Conservation (phyloP, 2,329 filamentous ascomycete genomes). For the Juglanconis juglandina region DNA sequence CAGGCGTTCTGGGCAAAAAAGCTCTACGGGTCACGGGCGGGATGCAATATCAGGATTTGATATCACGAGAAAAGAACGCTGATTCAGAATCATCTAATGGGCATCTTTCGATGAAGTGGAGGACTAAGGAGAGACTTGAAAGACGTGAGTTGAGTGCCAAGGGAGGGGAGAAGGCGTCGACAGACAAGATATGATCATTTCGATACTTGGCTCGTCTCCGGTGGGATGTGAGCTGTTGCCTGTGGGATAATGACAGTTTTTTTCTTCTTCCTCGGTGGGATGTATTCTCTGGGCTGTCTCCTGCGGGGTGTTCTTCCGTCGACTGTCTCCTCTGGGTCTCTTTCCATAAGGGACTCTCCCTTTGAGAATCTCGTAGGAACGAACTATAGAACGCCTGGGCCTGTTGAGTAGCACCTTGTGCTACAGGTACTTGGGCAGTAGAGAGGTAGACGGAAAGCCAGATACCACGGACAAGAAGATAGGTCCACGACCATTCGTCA, state of each 20-base stretch:
- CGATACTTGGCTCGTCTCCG: too few species aligned
- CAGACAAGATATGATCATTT: too few species aligned
- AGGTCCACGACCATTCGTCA: slow-evolving; percentile 4
- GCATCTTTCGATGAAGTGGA: slow-evolving; percentile 8
- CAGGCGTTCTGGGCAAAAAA: slow-evolving; percentile 18
- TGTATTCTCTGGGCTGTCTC: too few species aligned
- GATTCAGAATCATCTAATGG: slow-evolving; percentile 9
- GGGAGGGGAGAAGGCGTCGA: background rate
- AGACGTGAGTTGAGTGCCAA: background rate
- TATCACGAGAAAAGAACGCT: slow-evolving; percentile 4
- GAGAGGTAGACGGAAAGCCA: background rate
- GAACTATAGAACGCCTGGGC: background rate
- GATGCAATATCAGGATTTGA: slow-evolving; percentile 9
- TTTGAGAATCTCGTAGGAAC: background rate
- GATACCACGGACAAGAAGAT: background rate
- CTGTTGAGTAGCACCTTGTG: background rate
- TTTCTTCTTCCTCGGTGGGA: too few species aligned
- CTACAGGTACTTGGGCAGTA: background rate
- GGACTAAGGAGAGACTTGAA: background rate
- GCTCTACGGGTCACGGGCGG: background rate
- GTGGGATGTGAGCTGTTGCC: too few species aligned
- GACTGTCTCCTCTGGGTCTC: too few species aligned
- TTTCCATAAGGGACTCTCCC: too few species aligned
- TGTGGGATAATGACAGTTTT: too few species aligned
- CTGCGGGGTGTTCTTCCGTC: too few species aligned